Conservation (phyloP, 176 grass and related monocot species). For the Alopecurus myosuroides region DNA sequence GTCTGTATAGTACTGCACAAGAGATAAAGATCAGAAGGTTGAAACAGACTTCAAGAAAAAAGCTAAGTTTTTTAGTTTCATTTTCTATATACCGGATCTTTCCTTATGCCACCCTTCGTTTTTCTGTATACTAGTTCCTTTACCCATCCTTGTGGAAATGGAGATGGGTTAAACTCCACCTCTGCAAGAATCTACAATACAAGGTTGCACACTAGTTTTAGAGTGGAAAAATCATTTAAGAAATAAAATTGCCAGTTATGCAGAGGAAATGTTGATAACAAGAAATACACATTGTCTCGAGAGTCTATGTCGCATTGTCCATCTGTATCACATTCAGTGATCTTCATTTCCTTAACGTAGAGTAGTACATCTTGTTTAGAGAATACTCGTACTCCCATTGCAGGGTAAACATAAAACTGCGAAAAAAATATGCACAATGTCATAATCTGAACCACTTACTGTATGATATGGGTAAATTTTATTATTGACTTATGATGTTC, state of each 20-base stretch:
- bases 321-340: no score
- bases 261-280: neutral
- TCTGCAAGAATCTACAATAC: constrained; percentile 31
- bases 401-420: constrained; percentile 34
- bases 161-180: constrained; percentile 35
- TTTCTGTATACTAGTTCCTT: constrained; percentile 27
- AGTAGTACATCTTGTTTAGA: constrained; percentile 43
- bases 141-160: constrained; percentile 34
- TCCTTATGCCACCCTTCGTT: constrained; percentile 6
- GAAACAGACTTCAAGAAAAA: no score
- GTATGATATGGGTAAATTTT: neutral
- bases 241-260: neutral
- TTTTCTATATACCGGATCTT: constrained; percentile 26
- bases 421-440: neutral
- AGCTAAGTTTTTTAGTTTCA: no score
- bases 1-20: constrained; percentile 39
- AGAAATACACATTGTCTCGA: constrained; percentile 6
- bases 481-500: neutral
- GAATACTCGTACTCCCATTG: neutral
- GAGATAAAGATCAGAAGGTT: neutral
- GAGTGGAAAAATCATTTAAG: neutral
- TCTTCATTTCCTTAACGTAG: no score
- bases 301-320: no score
- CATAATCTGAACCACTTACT: neutral
- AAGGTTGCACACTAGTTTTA: neutral